Percentiles rank a stretch among this genome's conserved stretches.
phyloP scores from a whole-genome alignment of 805 yeast genomes.

The Teunomyces aglyptinius region DNA sequence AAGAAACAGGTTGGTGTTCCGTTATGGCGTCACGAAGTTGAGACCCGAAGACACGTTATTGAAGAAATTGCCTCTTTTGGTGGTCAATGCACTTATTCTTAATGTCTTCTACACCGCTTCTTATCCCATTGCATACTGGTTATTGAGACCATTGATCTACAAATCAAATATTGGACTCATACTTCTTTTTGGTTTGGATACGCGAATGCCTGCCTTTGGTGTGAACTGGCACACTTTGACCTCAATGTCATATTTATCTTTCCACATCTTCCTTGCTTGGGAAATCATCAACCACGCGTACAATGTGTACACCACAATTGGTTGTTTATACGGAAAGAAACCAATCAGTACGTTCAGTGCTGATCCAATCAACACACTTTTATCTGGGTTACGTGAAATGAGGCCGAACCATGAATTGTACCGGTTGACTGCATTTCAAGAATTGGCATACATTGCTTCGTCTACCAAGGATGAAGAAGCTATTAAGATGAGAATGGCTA shows the following conservation, averaged over 20 bases:
- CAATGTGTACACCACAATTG: constrained; percentile 65
- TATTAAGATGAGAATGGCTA: constrained; percentile 46
- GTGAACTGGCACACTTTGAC: constrained; percentile 29
- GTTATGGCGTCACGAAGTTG: constrained; percentile 38
- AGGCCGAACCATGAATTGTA: constrained; percentile 28
- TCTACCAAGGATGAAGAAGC: constrained; percentile 40
- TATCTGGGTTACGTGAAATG: constrained; percentile 62
- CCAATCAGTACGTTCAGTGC: constrained; percentile 58
- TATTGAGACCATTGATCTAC: constrained; percentile 45
- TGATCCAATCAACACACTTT: constrained; percentile 60
- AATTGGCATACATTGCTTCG: constrained; percentile 58
- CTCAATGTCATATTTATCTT: constrained; percentile 24
- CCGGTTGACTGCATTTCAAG: constrained; percentile 71
- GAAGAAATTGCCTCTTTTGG: constrained; percentile 23
- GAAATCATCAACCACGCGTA: constrained; percentile 58
- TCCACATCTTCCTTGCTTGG: constrained; percentile 42
- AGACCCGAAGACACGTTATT: constrained; percentile 38
- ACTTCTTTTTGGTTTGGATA: constrained; percentile 35
- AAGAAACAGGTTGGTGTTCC: constrained; percentile 51
- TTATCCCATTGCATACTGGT: constrained; percentile 39
- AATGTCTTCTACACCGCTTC: constrained; percentile 24
- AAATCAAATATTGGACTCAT: constrained; percentile 27
- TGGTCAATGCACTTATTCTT: constrained; percentile 39
- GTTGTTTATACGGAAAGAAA: constrained; percentile 66
- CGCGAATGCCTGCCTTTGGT: constrained; percentile 37